Evolutionary conservation across 2,329 filamentous ascomycete genomes (phyloP).

Genomic region (Macrophomina tecta): DNA sequence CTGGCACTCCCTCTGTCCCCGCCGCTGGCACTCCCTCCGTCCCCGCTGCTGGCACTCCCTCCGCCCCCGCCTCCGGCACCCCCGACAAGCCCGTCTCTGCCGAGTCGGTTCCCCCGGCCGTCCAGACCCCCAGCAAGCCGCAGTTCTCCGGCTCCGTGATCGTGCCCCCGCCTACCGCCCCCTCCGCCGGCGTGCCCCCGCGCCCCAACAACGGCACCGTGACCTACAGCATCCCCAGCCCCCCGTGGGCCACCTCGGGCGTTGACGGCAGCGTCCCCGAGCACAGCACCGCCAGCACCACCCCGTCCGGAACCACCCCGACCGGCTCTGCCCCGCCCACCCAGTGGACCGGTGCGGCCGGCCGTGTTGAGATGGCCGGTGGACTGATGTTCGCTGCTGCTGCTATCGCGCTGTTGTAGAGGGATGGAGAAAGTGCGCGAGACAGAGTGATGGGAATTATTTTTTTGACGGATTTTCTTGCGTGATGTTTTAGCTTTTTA

Average conservation of each 20-base stretch:
- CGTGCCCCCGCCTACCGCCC: neutral
- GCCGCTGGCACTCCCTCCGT: neutral
- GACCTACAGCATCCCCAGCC: constrained; percentile 6
- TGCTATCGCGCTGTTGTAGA: constrained; percentile 7
- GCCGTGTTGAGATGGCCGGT: constrained; percentile 15
- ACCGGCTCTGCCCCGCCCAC: neutral
- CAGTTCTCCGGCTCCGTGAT: neutral
- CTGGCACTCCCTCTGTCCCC: neutral
- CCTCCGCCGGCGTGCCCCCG: constrained; percentile 15
- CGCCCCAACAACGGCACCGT: constrained; percentile 12
- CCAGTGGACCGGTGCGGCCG: constrained; percentile 22
- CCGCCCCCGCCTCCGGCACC: neutral
- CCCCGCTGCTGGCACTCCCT: neutral
- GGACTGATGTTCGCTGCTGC: constrained; percentile 18
- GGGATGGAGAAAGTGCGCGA: neutral
- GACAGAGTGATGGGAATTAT: neutral
- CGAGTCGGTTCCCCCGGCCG: constrained; percentile 6
- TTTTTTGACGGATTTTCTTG: constrained; percentile 25
- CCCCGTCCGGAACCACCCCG: neutral
- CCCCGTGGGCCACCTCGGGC: neutral
- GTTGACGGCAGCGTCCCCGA: neutral
- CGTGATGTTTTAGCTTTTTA: neutral
- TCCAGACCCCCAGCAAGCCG: neutral
- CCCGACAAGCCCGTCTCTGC: constrained; percentile 11
- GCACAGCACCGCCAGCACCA: neutral